Percentiles rank a stretch among this genome's conserved stretches.
Evolutionary conservation across 2,329 filamentous ascomycete species (phyloP).

Genomic region (Chaetomiaceae sp.): DNA sequence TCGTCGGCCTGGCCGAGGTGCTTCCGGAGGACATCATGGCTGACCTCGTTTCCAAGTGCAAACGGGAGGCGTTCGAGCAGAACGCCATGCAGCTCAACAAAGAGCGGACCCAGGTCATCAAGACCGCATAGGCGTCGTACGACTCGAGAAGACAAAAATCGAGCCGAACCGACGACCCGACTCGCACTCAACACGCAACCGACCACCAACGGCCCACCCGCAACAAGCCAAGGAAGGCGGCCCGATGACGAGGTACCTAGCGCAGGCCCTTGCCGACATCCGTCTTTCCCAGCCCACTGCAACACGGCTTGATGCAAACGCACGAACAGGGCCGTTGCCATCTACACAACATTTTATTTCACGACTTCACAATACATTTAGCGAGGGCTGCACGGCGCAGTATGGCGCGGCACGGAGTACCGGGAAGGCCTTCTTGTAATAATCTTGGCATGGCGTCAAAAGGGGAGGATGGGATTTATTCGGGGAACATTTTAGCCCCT

Average conservation of each 20-base stretch:
- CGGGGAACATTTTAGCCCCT: background rate
- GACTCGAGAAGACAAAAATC: background rate
- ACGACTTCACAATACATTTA: background rate
- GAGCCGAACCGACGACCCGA: too few species aligned
- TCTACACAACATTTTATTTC: background rate
- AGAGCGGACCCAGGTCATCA: conserved; percentile 91
- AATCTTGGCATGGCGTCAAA: conserved; percentile 12
- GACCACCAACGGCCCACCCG: too few species aligned
- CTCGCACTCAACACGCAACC: too few species aligned
- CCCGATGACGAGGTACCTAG: background rate
- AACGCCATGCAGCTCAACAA: conserved; percentile 90
- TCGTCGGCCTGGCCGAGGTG: conserved; percentile 26
- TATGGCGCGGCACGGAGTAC: background rate
- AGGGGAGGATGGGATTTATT: background rate
- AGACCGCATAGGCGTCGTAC: conserved; percentile 61
- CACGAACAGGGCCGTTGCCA: background rate
- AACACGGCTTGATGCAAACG: background rate
- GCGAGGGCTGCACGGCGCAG: background rate
- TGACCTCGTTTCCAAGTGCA: conserved; percentile 59
- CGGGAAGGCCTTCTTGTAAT: background rate
- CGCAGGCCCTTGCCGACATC: background rate
- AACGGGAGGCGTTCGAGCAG: conserved; percentile 91
- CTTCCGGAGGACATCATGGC: conserved; percentile 34
- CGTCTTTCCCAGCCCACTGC: background rate
- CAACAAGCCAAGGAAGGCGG: too few species aligned